These are phyloP conservation scores for Raddia guianensis DNA, from an alignment of 176 grass and related monocot species.

Conservation along the genomic window DNA sequence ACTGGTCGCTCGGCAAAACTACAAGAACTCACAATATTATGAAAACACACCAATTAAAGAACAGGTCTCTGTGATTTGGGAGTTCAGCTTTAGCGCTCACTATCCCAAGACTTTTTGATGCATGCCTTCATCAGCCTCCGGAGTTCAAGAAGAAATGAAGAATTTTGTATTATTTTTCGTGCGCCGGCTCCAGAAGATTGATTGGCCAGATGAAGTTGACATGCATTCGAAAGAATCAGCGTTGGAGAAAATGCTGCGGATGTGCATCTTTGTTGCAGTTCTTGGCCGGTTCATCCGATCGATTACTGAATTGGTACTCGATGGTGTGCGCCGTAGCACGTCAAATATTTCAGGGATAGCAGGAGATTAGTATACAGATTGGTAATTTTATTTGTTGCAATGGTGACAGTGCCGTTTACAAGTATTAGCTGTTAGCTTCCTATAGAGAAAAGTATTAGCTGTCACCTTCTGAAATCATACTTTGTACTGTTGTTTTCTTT, in stretches of 20 bases:
- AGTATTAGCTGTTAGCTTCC: neutral
- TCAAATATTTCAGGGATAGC: neutral
- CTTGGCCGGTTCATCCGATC: neutral
- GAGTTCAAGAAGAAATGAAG: neutral
- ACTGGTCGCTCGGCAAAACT: neutral
- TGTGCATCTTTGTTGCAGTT: neutral
- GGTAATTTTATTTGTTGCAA: neutral
- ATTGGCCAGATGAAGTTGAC: neutral
- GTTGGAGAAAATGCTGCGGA: neutral
- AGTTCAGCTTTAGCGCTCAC: conserved; percentile 2
- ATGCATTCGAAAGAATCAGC: neutral
- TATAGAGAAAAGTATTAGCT: neutral
- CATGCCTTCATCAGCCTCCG: neutral
- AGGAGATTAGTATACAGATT: neutral
- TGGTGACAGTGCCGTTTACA: neutral
- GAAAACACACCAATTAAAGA: neutral
- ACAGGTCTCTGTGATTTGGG: conserved; percentile 10
- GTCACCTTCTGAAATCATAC: neutral
- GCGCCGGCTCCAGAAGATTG: neutral
- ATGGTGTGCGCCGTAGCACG: neutral
- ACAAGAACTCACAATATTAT: neutral
- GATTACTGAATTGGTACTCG: neutral
- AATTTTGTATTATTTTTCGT: neutral
- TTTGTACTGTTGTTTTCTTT: neutral
- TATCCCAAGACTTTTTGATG: neutral